These are phyloP conservation scores for Cercospora berteroae DNA, from an alignment of 2,329 filamentous ascomycete species.

Conservation along the genomic window DNA sequence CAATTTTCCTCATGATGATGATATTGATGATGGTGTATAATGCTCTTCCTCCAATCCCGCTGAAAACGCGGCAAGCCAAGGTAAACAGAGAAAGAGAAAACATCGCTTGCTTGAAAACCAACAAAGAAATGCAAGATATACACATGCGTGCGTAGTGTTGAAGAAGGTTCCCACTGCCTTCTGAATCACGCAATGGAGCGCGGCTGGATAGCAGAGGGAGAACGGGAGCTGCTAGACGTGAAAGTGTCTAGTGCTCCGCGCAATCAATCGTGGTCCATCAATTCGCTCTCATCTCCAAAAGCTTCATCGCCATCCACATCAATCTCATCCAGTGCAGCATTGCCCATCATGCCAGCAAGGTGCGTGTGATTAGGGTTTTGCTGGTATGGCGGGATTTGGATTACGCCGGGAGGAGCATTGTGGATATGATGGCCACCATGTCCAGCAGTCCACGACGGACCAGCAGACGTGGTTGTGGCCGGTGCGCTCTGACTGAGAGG, in stretches of 20 bases:
- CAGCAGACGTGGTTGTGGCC: slow-evolving; percentile 27
- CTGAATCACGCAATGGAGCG: not conserved
- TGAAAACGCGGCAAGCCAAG: not conserved
- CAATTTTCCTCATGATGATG: not conserved
- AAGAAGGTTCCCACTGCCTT: not conserved
- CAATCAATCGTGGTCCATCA: slow-evolving; percentile 37
- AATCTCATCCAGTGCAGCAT: slow-evolving; percentile 39
- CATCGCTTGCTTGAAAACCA: not conserved
- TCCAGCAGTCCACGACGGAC: slow-evolving; percentile 24
- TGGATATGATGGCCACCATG: not conserved
- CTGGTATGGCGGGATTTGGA: not conserved
- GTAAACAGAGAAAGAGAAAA: not conserved
- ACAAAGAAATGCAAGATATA: not conserved
- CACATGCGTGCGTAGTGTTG: not conserved
- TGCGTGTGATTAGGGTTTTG: slow-evolving; percentile 30
- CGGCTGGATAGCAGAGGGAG: not conserved
- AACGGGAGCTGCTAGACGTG: not conserved
- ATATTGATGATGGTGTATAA: not conserved
- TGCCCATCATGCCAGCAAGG: slow-evolving; percentile 41
- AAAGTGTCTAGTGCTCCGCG: not conserved
- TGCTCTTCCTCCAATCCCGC: not conserved
- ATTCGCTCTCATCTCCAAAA: slow-evolving; percentile 48
- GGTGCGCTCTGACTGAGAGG: slow-evolving; percentile 34
- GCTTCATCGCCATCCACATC: slow-evolving; percentile 43
- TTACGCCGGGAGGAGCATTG: slow-evolving; percentile 7